Evolutionary conservation across 257 asterid genomes (phyloP).

Genomic region (Cruciata laevipes): DNA sequence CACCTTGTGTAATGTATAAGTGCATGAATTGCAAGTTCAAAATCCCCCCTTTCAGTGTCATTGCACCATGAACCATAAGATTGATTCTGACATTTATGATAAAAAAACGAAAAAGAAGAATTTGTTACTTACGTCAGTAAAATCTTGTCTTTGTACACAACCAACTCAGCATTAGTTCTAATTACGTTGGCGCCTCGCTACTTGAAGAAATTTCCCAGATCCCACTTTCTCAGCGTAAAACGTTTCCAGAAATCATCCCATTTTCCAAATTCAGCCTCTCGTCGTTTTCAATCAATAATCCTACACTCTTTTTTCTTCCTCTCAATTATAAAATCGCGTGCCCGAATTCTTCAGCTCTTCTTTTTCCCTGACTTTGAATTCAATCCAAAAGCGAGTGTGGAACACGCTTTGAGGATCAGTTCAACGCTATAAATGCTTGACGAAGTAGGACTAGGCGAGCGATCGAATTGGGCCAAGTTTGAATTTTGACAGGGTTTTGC

Average conservation of each 20-base stretch:
- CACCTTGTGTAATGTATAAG: no score
- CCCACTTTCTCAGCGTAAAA: background rate
- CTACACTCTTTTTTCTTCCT: background rate
- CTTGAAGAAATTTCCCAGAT: slow-evolving; percentile 2
- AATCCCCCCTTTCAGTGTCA: background rate
- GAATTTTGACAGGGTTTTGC: background rate
- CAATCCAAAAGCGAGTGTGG: background rate
- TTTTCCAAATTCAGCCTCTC: background rate
- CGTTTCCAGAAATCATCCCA: background rate
- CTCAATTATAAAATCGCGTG: slow-evolving; percentile 8
- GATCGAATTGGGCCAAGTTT: slow-evolving; percentile 7
- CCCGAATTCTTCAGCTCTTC: background rate
- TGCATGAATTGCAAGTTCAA: no score
- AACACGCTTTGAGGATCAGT: slow-evolving; percentile 3
- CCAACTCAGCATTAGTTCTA: background rate
- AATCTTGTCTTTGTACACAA: background rate
- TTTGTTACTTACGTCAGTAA: background rate
- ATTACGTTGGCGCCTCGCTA: background rate
- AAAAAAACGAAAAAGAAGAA: no score
- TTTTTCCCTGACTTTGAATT: background rate
- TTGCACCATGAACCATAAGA: background rate
- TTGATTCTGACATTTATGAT: background rate
- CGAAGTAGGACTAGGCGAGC: background rate
- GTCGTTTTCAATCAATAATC: background rate
- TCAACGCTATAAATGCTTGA: slow-evolving; percentile 9